phyloP scores from a whole-genome alignment of 2,329 filamentous ascomycete species.

The Cladosporium sp. region DNA sequence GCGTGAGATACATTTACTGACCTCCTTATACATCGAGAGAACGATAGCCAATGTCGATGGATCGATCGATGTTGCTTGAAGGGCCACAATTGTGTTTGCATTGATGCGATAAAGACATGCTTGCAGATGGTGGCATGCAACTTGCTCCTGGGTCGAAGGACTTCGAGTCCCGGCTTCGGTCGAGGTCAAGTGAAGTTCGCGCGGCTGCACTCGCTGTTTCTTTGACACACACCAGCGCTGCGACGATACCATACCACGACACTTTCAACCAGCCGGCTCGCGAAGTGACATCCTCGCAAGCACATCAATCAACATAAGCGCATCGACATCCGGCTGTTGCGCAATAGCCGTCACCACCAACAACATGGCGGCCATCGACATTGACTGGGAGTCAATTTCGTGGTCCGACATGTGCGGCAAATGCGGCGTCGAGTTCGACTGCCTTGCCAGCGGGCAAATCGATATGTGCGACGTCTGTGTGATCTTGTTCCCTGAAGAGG shows the following conservation, averaged over 20 bases:
- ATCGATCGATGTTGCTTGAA: too few species aligned
- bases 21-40: too few species aligned
- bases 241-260: not conserved
- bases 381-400: not conserved
- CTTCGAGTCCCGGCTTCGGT: too few species aligned
- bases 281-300: not conserved
- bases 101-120: too few species aligned
- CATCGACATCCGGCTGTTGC: not conserved
- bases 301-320: not conserved
- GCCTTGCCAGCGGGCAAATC: not conserved
- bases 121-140: too few species aligned
- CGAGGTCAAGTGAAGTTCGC: not conserved
- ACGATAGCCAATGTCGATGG: too few species aligned
- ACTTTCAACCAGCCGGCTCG: not conserved
- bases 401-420: not conserved
- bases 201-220: not conserved
- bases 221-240: not conserved
- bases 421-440: not conserved
- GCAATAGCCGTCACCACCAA: not conserved
- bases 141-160: too few species aligned
- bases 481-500: not conserved
- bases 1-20: too few species aligned
- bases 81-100: too few species aligned
- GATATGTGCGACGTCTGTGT: not conserved
- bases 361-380: not conserved